Evolutionary conservation across 345 rosid genomes (phyloP), one percentile per base, ranked within the genome.

Genomic region (Angophora floribunda): DNA sequence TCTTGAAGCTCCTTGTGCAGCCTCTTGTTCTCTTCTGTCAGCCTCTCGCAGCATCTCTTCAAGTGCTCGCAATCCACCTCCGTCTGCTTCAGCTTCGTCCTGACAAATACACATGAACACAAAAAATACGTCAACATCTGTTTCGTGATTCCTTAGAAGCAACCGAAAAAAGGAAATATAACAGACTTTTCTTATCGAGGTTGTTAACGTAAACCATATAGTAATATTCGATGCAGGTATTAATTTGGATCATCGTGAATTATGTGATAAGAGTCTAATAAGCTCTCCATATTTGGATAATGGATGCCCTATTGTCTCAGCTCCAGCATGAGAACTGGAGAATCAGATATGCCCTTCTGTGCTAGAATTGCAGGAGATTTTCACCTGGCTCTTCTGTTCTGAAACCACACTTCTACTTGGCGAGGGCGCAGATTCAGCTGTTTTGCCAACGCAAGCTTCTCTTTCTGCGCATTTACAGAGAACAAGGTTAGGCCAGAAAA

Each of bases 371-470:
- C 84, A 75, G 84, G 41, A 75, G 41, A 75, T 75, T 75, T 30
- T 28, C 90, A 97, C 99, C 99, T 95, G 85, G 99, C 99, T 93
- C 99, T 93, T 90, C 99, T 92, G 92, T 96, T 97, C 86, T 97
- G 99, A 91, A 97, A 97, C 99, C 99, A 97, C 16, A 96, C 99
- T 93, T 97, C 99, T 9, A 97, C 97, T 86, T 97, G 99, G 61
- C 98, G 94, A 63, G 99, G 98, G 84, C 98, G 97, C 85, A 97
- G 99, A 93, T 94, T 95, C 92, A 96, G 90, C 88, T 95, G 97
- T 85, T 95, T 96, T 9, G 99, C 99, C 92, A 97, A 88, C 7
- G 95, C 98, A 61, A 94, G 94, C 92, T 97, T 96, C 85, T 96
- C 96, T 89, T 96, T 96, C 99, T 97, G 94, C 88, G 84, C 75